Evolutionary conservation across 177 flowering plant species (phyloP), one percentile per base, ranked within the genome.

Genomic region (Telopea speciosissima): DNA sequence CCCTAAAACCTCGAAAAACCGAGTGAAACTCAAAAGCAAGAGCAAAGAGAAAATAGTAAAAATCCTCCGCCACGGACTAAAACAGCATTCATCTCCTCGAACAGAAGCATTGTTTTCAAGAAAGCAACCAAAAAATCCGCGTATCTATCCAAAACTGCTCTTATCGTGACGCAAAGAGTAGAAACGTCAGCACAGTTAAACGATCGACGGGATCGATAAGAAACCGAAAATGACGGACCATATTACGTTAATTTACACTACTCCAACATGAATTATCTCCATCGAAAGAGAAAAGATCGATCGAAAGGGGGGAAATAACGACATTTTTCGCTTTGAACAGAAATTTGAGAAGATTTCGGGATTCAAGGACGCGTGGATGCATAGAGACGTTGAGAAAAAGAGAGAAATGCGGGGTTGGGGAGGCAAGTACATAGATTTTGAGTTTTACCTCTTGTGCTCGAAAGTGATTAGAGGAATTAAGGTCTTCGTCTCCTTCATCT

Each of bases 381-480:
- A 36, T 36, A 36, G 9, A 36, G 40, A 36, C 7, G 9, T 36
- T 36, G 40, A 36, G 8, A 36, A 28, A 28, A 28, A 28, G 8
- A 5, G 40, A 36, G 7, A 36, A 8, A 36, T 36, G 40, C 9
- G 40, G 56, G 66, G 54, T 28, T 65, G 65, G 69, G 49, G 73
- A 12, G 14, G 16, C 66, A 19, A 61, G 36, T n/a, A 19, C 9
- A n/a, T 5, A 56, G 8, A n/a, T 58, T 58, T 9, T 1, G 17
- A 49, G 26, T 28, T 36, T 24, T 65, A 84, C 90, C 88, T 83
- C 83, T 87, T 84, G 80, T 83, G 87, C 60, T 87, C 90, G 77
- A 84, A 83, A 17, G 84, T 63, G 77, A 78, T 31, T 21, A 77
- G 66, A 63, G 82, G 79, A 58, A n/a, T 58, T 26, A 76, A 31